A percentile compares a stretch with the other conserved stretches of the same genome.
These are phyloP conservation scores for Sphaerulina vaccinii DNA, from an alignment of 2,329 filamentous ascomycete genomes.

Conservation along the genomic window DNA sequence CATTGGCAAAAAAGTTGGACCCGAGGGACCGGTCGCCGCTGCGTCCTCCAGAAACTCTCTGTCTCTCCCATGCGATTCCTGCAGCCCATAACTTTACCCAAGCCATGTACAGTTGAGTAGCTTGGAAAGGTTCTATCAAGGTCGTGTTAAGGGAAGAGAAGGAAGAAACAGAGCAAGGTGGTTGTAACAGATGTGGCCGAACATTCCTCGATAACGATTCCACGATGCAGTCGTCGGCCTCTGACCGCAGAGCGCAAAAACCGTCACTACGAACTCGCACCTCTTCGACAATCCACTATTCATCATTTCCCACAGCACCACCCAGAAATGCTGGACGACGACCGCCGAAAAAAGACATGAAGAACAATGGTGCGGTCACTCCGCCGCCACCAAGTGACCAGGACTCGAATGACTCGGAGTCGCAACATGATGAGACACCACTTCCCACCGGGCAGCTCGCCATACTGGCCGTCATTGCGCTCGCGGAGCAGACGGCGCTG, in stretches of 20 bases:
- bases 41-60: too few species aligned
- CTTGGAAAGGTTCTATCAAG: too few species aligned
- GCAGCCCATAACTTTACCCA: too few species aligned
- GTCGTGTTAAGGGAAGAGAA: too few species aligned
- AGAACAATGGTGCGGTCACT: constrained; percentile 18
- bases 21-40: too few species aligned
- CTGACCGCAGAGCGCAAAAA: constrained; percentile 10
- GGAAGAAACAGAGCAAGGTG: too few species aligned
- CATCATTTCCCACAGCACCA: constrained; percentile 76
- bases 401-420: constrained; percentile 19
- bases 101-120: too few species aligned
- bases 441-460: constrained; percentile 79
- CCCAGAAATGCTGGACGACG: constrained; percentile 64
- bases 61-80: too few species aligned
- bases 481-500: constrained; percentile 92
- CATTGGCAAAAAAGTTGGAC: too few species aligned
- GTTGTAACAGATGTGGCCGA: constrained; percentile 7
- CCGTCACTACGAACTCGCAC: constrained; percentile 41
- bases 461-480: constrained; percentile 80
- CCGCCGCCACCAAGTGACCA: constrained; percentile 18
- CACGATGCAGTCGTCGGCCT: constrained; percentile 12
- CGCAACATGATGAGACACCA: constrained; percentile 60
- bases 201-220: constrained; percentile 3
- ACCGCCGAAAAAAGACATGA: constrained; percentile 34
- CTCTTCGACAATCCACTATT: constrained; percentile 66